Evolutionary conservation across 2,329 filamentous ascomycete genomes (phyloP).

Genomic region (Apiospora saccharicola): DNA sequence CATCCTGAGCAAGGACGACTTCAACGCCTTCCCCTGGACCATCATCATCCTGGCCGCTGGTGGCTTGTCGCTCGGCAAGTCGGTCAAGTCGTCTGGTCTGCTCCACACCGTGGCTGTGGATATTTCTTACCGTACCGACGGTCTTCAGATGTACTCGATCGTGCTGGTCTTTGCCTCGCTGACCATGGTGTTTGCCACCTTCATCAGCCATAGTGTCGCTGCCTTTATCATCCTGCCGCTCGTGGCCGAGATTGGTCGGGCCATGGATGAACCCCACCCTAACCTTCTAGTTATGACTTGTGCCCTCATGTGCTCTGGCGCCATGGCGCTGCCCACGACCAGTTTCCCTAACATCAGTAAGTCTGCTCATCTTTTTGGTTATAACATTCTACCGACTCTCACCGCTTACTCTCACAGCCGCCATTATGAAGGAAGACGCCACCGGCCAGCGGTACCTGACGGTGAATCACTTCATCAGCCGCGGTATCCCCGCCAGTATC

Average conservation of each 20-base stretch:
- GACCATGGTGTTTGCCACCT: slow-evolving; percentile 93
- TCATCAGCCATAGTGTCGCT: slow-evolving; percentile 97
- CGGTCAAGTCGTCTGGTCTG: slow-evolving; percentile 91
- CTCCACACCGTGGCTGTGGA: slow-evolving; percentile 83
- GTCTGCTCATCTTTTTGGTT: no score
- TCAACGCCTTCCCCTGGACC: slow-evolving; percentile 99
- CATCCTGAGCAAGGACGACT: slow-evolving; percentile 97
- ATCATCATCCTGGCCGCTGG: slow-evolving; percentile 98
- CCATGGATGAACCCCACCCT: slow-evolving; percentile 89
- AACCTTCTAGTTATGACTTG: slow-evolving; percentile 95
- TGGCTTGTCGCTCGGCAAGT: slow-evolving; percentile 89
- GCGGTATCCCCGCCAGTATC: slow-evolving; percentile 88
- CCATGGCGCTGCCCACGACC: slow-evolving; percentile 94
- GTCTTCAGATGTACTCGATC: slow-evolving; percentile 84
- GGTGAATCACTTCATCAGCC: slow-evolving; percentile 92
- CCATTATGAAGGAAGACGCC: slow-evolving; percentile 98
- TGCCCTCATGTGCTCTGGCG: slow-evolving; percentile 96
- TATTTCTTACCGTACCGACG: slow-evolving; percentile 78
- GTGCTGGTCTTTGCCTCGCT: slow-evolving; percentile 84
- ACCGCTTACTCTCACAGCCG: slow-evolving; percentile 62
- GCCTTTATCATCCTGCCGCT: slow-evolving; percentile 93
- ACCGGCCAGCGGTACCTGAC: slow-evolving; percentile 91
- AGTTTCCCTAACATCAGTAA: slow-evolving; percentile 99
- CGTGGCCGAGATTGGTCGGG: slow-evolving; percentile 82
- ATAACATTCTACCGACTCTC: no score